These are phyloP conservation scores for Ilyonectria destructans DNA, from an alignment of 2,329 filamentous ascomycete genomes.

Conservation along the genomic window DNA sequence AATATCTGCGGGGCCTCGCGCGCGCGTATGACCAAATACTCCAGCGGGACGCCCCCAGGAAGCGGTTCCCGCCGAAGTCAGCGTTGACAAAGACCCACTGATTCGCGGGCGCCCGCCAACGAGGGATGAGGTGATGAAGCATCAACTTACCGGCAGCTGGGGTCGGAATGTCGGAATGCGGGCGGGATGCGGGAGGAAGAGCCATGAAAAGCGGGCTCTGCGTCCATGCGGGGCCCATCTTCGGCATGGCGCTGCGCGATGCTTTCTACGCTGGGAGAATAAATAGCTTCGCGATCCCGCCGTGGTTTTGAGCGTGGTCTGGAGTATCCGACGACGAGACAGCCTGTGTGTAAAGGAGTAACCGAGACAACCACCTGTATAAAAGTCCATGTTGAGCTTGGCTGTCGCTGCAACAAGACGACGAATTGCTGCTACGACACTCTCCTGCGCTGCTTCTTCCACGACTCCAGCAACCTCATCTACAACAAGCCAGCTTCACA, in stretches of 20 bases:
- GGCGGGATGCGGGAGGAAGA: conserved; percentile 3
- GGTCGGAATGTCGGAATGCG: conserved; percentile 32
- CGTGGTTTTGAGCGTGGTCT: not conserved
- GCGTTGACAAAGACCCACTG: conserved; percentile 17
- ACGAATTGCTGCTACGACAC: conserved; percentile 21
- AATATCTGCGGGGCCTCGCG: conserved; percentile 40
- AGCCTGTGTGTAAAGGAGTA: not conserved
- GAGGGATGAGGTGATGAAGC: conserved; percentile 8
- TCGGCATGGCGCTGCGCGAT: not conserved
- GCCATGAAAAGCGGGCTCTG: conserved; percentile 1
- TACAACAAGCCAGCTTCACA: conserved; percentile 8
- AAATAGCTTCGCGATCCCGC: conserved; percentile 27
- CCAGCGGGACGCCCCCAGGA: not conserved
- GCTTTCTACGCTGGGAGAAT: conserved; percentile 21
- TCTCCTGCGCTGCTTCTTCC: not conserved
- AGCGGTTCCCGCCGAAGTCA: not conserved
- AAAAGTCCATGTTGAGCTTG: conserved; percentile 37
- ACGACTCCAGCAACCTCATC: not conserved
- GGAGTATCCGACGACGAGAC: not conserved
- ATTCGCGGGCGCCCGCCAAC: conserved; percentile 16
- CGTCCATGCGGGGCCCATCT: not conserved
- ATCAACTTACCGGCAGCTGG: conserved; percentile 5
- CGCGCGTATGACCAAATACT: conserved; percentile 51
- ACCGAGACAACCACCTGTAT: not conserved
- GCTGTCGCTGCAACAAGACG: conserved; percentile 19